Conservation (phyloP, 768 basidiomycete genomes). For the Suillus discolor region DNA sequence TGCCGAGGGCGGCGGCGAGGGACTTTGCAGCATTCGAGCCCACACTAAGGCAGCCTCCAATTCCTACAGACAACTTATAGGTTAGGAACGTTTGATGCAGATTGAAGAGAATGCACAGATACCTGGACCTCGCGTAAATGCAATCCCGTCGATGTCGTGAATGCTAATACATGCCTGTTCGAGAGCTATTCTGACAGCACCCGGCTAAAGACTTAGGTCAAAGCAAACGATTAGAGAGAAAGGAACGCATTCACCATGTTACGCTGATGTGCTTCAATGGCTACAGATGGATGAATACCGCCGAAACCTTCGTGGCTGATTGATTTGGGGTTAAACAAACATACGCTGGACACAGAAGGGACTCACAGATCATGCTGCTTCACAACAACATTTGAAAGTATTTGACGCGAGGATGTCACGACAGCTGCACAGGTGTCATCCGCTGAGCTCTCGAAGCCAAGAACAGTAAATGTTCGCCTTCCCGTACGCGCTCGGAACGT, state of each 20-base stretch:
- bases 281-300: conserved; percentile 79
- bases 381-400: conserved; percentile 85
- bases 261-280: conserved; percentile 76
- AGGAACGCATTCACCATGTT: conserved; percentile 59
- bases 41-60: conserved; percentile 79
- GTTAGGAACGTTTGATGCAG: conserved; percentile 10
- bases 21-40: conserved; percentile 84
- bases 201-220: conserved; percentile 51
- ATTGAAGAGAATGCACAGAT: conserved; percentile 14
- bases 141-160: conserved; percentile 79
- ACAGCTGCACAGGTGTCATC: conserved; percentile 95
- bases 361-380: conserved; percentile 73
- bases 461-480: conserved; percentile 53
- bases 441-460: conserved; percentile 85
- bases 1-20: conserved; percentile 73
- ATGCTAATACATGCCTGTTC: conserved; percentile 60
- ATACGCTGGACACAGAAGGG: conserved; percentile 3
- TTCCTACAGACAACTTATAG: conserved; percentile 46
- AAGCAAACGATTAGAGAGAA: neutral
- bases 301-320: conserved; percentile 39
- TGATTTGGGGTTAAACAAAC: neutral
- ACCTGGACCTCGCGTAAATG: conserved; percentile 91
- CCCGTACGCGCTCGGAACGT: neutral
- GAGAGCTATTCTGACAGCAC: conserved; percentile 70
- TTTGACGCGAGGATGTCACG: conserved; percentile 65